These are phyloP conservation scores for Lichtheimia ramosa DNA, from an alignment of 371 early-diverging fungal genomes.

Conservation along the genomic window DNA sequence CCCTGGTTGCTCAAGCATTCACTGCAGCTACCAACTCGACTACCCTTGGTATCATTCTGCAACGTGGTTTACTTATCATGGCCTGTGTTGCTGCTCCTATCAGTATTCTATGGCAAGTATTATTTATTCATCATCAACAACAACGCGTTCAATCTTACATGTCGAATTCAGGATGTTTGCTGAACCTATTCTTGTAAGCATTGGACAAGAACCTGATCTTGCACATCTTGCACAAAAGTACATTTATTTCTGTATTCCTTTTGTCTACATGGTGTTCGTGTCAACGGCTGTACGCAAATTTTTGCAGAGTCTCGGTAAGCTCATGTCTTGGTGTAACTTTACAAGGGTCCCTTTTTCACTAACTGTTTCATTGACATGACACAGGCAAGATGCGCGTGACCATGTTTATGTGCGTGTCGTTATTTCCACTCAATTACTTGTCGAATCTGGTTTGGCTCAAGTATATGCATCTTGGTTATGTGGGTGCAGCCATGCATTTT, in stretches of 20 bases:
- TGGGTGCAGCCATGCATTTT: conserved; percentile 33
- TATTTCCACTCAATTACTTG: conserved; percentile 33
- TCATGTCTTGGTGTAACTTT: not conserved
- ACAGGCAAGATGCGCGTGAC: conserved; percentile 39
- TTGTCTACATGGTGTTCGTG: conserved; percentile 26
- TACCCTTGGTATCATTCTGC: conserved; percentile 39
- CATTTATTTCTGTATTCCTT: conserved; percentile 25
- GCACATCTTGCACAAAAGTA: conserved; percentile 31
- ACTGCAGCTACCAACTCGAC: conserved; percentile 35
- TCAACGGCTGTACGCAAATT: conserved; percentile 35
- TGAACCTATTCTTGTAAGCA: conserved; percentile 22
- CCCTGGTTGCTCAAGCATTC: conserved; percentile 44
- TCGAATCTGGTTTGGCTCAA: conserved; percentile 33
- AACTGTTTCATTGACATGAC: not conserved
- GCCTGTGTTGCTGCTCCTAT: conserved; percentile 24
- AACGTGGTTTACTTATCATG: conserved; percentile 34
- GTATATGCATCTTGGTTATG: conserved; percentile 26
- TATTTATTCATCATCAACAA: not conserved
- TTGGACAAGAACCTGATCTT: conserved; percentile 39
- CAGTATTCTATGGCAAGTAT: conserved; percentile 24
- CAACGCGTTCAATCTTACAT: not conserved
- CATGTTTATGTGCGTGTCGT: conserved; percentile 27
- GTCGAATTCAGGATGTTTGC: conserved; percentile 19
- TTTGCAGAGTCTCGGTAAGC: conserved; percentile 35
- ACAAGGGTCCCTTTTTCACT: not conserved